Evolutionary conservation across 2,329 filamentous ascomycete genomes (phyloP), one percentile per base, ranked within the genome.

Genomic region (Achaetomium macrosporum): DNA sequence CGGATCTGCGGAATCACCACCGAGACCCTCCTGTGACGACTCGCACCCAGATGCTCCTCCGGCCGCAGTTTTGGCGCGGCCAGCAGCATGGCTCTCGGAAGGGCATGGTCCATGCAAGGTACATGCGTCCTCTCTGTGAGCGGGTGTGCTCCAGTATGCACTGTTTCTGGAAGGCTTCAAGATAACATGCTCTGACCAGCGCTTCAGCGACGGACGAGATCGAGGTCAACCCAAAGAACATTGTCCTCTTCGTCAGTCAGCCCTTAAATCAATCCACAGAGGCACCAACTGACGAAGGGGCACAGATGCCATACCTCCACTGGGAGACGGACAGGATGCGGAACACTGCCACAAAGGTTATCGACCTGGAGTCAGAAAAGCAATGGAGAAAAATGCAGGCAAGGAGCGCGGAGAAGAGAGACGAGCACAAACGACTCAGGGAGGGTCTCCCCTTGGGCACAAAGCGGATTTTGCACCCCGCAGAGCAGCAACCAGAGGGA

Each of bases 11-110:
- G 4, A 16, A 33, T 16, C 50, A 11, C 2, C 29, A 51, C 29
- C 42, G 51, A 3, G 46, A 56, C 3, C 37, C 44, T 29, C 17
- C 17, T 0, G 19, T 48, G 12, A 47, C 37, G 4, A 59, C 52
- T 1, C 33, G 40, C 9, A 53, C 54, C 1, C 54, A 56, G 2
- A 54, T 57, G 57, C 42, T 45, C 15, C 30, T 45, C 11, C 29
- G 42, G 16, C 57, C 55, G 0, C 51, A 61, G n/a, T 61, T 58
- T 25, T 73, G 71, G 71, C 59, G 63, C 2, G 66, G 68, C 1
- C 69, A 70, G 42, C 54, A 69, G 20, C 64, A 69, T 40, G 42
- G 15, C 9, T 17, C 42, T 19, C 47, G 42, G 7, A 57, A 55
- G 6, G 54, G 48, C 1, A 64, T 59, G 65, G 1, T 45, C 30